These are phyloP conservation scores for Debaryomyces subglobosus DNA, from an alignment of 1,139 yeast species.

Conservation along the genomic window DNA sequence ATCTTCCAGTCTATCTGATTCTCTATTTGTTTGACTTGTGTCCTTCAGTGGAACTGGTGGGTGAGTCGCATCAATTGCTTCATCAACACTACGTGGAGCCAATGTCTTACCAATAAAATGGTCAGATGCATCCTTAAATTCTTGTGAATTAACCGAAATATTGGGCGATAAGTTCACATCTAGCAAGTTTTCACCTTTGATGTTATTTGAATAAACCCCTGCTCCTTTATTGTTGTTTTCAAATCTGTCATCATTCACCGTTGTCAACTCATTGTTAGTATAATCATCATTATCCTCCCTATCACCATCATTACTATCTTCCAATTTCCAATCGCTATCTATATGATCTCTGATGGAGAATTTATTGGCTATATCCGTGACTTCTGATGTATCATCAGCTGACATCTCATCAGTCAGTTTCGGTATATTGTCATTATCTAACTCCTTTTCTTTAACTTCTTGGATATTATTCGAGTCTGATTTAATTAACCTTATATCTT, in stretches of 20 bases:
- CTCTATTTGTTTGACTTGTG: slow-evolving; percentile 10
- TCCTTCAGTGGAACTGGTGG: slow-evolving; percentile 17
- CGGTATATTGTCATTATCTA: neutral
- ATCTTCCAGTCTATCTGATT: slow-evolving; percentile 6
- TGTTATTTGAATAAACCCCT: neutral
- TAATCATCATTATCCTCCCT: slow-evolving; percentile 43
- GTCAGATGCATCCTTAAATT: slow-evolving; percentile 24
- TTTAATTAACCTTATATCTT: slow-evolving; percentile 8
- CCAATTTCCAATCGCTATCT: slow-evolving; percentile 45
- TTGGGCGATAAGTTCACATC: slow-evolving; percentile 20
- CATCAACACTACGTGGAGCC: slow-evolving; percentile 26
- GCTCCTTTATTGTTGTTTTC: neutral
- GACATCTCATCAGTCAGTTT: neutral
- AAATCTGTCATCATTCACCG: slow-evolving; percentile 5
- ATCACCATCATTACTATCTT: slow-evolving; percentile 48
- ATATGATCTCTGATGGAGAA: slow-evolving; percentile 39
- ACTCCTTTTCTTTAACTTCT: neutral
- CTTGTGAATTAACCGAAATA: slow-evolving; percentile 17
- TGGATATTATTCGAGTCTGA: neutral
- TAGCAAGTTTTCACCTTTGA: slow-evolving; percentile 6
- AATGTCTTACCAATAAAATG: slow-evolving; percentile 18
- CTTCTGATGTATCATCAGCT: slow-evolving; percentile 13
- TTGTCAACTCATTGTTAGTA: slow-evolving; percentile 26
- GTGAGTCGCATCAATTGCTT: slow-evolving; percentile 23
- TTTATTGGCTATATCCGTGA: slow-evolving; percentile 19